Evolutionary conservation across 2,329 filamentous ascomycete genomes (phyloP), one percentile per base, ranked within the genome.

Genomic region (Epichloe sp.): DNA sequence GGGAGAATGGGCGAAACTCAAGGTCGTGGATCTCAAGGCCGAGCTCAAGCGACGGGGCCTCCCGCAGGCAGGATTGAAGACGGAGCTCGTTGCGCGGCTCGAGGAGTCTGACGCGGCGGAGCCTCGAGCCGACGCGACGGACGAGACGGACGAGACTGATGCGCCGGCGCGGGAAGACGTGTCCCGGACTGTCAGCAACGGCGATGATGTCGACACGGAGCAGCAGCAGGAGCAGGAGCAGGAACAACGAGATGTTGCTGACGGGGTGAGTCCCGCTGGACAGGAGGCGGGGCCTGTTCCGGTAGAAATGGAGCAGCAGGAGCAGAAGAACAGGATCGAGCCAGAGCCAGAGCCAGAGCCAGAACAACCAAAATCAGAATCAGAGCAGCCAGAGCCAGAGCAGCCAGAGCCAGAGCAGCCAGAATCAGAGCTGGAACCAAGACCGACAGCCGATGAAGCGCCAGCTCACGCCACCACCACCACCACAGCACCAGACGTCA

Each of bases 31-130:
- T 60, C 76, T 91, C 53, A 85, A 83, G 66, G 79, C 79, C 21
- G 85, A 89, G 71, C 75, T 90, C 42, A 88, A 86, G 68, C 74
- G 73, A 53, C 79, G 85, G 56, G 81, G 82, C n/a, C 76, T 90
- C 40, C 71, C 80, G 5, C 77, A 81, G 54, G 78, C 78, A 23
- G 86, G 86, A 8, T 74, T 88, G 49, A 86, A 89, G 63, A 75
- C 81, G 23, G 85, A 85, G 53, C 77, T 89, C 45, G 74, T 90
- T 51, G 77, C 83, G 54, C 79, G 83, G 53, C 68, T 91, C 44
- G 62, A 72, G 45, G 60, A 54, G n/a, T 57, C 58, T 26, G 62
- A 62, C 48, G 44, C 31, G 34, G 49, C 31, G 1, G 45, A 43
- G 15, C n/a, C 48, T n/a, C 44, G n/a, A 19, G 12, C 12, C 26